phyloP scores from a whole-genome alignment of 1,139 yeast species.

The Pichia cactophila region DNA sequence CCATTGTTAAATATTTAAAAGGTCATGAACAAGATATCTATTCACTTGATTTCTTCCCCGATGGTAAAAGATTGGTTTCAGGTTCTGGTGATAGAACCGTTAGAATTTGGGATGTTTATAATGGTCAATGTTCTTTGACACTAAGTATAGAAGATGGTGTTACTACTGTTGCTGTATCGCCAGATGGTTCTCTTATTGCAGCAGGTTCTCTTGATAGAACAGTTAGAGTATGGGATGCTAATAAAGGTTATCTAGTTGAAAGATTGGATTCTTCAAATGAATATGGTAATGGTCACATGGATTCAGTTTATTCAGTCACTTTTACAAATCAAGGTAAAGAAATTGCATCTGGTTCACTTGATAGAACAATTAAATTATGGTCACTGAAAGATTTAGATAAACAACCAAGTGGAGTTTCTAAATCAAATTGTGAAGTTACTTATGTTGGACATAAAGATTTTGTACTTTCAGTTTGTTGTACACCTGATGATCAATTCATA shows the following conservation, averaged over 20 bases:
- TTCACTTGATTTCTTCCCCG: constrained; percentile 91
- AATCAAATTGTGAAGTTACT: constrained; percentile 78
- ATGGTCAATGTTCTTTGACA: constrained; percentile 85
- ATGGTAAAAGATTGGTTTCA: constrained; percentile 87
- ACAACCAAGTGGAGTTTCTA: constrained; percentile 35
- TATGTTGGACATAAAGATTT: constrained; percentile 96
- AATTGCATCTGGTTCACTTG: constrained; percentile 90
- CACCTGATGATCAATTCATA: constrained; percentile 89
- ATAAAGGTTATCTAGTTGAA: constrained; percentile 88
- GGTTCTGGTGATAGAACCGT: constrained; percentile 98
- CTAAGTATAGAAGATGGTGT: constrained; percentile 95
- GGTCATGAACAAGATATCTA: constrained; percentile 98
- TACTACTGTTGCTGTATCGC: constrained; percentile 94
- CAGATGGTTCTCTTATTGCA: constrained; percentile 89
- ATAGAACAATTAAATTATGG: constrained; percentile 95
- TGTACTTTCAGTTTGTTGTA: constrained; percentile 87
- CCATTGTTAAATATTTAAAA: constrained; percentile 77
- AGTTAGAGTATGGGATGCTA: constrained; percentile 95
- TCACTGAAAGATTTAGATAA: constrained; percentile 55
- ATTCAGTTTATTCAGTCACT: constrained; percentile 91
- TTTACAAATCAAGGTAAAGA: constrained; percentile 90
- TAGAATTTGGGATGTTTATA: constrained; percentile 91
- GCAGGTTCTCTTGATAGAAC: constrained; percentile 96
- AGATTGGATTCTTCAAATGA: constrained; percentile 86
- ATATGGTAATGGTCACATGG: constrained; percentile 89